phyloP scores from a whole-genome alignment of 768 basidiomycete species.

The Paxillus ammoniavirescens region DNA sequence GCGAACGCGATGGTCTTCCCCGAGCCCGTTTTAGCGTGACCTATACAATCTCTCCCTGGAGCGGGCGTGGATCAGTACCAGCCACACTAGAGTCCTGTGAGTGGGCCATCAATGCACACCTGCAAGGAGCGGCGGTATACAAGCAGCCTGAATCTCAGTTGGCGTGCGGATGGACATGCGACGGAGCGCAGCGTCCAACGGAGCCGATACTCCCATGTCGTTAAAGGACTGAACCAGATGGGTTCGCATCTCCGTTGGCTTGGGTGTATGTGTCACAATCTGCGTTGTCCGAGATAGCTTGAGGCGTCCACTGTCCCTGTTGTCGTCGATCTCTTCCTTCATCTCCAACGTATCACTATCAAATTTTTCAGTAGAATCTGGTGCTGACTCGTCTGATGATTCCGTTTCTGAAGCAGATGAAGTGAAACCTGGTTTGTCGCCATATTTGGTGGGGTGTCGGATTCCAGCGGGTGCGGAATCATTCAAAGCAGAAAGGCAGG shows the following conservation, averaged over 20 bases:
- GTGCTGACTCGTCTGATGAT: constrained; percentile 17
- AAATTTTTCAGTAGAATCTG: background rate
- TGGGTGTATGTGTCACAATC: constrained; percentile 8
- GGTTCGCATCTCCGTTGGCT: constrained; percentile 5
- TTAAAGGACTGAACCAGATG: constrained; percentile 41
- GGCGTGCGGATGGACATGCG: constrained; percentile 85
- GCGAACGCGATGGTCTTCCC: constrained; percentile 99
- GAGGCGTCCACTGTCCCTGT: constrained; percentile 17
- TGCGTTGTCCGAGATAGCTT: constrained; percentile 21
- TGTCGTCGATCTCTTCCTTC: constrained; percentile 3
- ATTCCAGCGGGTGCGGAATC: background rate
- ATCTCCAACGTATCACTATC: background rate
- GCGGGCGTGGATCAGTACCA: background rate
- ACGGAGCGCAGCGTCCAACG: constrained; percentile 61
- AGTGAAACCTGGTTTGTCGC: constrained; percentile 4
- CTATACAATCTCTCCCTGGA: constrained; percentile 91
- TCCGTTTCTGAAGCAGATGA: constrained; percentile 7
- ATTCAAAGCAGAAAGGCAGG: constrained; percentile 8
- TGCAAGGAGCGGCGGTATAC: constrained; percentile 82
- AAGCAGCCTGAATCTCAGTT: constrained; percentile 86
- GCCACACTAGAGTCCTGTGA: background rate
- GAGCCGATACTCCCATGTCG: constrained; percentile 56
- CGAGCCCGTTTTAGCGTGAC: constrained; percentile 96
- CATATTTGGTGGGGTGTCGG: background rate
- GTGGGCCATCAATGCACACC: constrained; percentile 40